Conservation (phyloP, 768 basidiomycete genomes). For the Rhizopogon rudus region DNA sequence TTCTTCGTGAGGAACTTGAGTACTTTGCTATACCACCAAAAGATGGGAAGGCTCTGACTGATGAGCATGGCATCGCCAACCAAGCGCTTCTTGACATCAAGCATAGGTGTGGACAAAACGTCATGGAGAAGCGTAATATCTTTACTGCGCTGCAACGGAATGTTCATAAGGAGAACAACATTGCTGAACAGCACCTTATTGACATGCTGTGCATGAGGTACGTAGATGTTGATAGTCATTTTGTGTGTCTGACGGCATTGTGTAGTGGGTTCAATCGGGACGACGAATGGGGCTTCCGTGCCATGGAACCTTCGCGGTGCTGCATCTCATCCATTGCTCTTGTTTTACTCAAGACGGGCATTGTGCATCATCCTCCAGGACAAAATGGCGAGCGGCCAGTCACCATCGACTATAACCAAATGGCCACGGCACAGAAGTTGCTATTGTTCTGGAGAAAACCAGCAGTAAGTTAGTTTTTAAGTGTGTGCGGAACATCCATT, state of each 20-base stretch:
- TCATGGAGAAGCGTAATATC: constrained; percentile 87
- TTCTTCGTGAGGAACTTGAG: constrained; percentile 95
- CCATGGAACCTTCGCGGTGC: constrained; percentile 91
- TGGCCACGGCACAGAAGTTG: constrained; percentile 96
- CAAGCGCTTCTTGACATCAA: constrained; percentile 75
- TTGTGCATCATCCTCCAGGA: constrained; percentile 57
- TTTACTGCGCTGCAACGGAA: constrained; percentile 98
- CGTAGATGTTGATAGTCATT: constrained; percentile 6
- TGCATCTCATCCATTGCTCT: constrained; percentile 98
- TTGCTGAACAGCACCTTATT: constrained; percentile 98
- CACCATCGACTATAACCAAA: constrained; percentile 85
- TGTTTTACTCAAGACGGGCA: constrained; percentile 95
- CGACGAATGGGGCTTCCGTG: constrained; percentile 98
- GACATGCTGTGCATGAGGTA: constrained; percentile 99
- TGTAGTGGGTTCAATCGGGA: constrained; percentile 87
- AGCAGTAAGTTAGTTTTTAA: constrained; percentile 60
- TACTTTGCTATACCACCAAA: constrained; percentile 95
- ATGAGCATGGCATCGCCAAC: constrained; percentile 79
- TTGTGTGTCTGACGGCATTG: constrained; percentile 8
- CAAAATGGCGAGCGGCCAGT: constrained; percentile 64
- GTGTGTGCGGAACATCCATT: not conserved
- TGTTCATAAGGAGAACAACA: constrained; percentile 98
- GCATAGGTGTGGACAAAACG: constrained; percentile 76
- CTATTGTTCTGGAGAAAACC: constrained; percentile 99
- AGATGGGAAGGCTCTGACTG: constrained; percentile 54